These are phyloP conservation scores for Macaranga tanarius DNA, from an alignment of 441 rosid genomes.

Conservation along the genomic window DNA sequence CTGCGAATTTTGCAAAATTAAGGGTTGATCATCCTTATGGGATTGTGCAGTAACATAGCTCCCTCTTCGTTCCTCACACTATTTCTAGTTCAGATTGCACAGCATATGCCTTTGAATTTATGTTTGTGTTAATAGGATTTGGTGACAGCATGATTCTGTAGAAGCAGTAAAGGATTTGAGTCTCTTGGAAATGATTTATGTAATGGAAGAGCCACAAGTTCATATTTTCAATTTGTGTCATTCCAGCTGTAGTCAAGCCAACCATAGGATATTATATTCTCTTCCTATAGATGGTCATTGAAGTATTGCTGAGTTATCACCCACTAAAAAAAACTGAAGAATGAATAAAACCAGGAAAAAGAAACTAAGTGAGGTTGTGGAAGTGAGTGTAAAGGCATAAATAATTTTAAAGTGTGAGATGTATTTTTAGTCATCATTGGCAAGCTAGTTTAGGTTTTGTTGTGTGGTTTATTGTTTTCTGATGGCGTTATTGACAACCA, in stretches of 20 bases:
- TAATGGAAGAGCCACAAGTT: neutral
- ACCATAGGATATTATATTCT: neutral
- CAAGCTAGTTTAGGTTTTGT: neutral
- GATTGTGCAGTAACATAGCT: neutral
- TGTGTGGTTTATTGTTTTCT: neutral
- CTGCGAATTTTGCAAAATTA: neutral
- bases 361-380: neutral
- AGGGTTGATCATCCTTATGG: neutral
- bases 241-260: neutral
- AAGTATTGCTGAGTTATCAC: neutral
- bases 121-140: neutral
- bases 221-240: neutral
- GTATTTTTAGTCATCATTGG: neutral
- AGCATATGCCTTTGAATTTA: neutral
- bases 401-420: neutral
- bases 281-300: neutral
- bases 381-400: neutral
- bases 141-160: neutral
- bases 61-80: neutral
- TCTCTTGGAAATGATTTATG: neutral
- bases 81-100: neutral
- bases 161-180: neutral
- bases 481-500: neutral
- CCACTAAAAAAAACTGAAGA: neutral
- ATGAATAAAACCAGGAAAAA: neutral